These are phyloP conservation scores for Paramarasmius palmivorus DNA, from an alignment of 1,284 basidiomycete species.

Conservation along the genomic window DNA sequence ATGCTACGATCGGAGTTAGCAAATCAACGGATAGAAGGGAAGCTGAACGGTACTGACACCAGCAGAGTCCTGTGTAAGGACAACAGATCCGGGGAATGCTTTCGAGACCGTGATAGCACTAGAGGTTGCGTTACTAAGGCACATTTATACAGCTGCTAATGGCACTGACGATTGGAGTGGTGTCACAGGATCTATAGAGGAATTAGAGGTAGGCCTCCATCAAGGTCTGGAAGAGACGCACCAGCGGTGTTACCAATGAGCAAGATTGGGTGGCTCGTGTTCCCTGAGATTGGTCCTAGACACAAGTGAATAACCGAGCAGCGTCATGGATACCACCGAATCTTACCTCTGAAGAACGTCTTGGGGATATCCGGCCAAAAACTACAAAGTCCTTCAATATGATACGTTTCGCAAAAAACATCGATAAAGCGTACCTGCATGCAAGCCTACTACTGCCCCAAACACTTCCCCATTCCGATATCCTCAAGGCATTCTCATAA, in stretches of 20 bases:
- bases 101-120: constrained; percentile 9
- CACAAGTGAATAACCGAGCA: neutral
- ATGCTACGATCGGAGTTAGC: constrained; percentile 10
- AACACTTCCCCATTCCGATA: constrained; percentile 13
- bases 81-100: constrained; percentile 14
- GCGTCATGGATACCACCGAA: neutral
- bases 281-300: constrained; percentile 13
- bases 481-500: constrained; percentile 8
- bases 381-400: neutral
- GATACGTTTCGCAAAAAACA: neutral
- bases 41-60: constrained; percentile 11
- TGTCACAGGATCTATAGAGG: constrained; percentile 9
- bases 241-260: constrained; percentile 17
- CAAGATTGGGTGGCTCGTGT: constrained; percentile 14
- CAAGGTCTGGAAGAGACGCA: neutral
- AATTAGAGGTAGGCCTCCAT: neutral
- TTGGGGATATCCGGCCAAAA: constrained; percentile 18
- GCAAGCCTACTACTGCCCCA: constrained; percentile 11
- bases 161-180: constrained; percentile 1
- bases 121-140: neutral
- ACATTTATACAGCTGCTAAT: neutral
- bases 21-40: neutral
- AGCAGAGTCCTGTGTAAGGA: too few species aligned
- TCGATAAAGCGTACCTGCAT: constrained; percentile 14
- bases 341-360: constrained; percentile 14